Evolutionary conservation across 495 filamentous ascomycete species (phyloP).

Genomic region (Aspergillus cavernicola): DNA sequence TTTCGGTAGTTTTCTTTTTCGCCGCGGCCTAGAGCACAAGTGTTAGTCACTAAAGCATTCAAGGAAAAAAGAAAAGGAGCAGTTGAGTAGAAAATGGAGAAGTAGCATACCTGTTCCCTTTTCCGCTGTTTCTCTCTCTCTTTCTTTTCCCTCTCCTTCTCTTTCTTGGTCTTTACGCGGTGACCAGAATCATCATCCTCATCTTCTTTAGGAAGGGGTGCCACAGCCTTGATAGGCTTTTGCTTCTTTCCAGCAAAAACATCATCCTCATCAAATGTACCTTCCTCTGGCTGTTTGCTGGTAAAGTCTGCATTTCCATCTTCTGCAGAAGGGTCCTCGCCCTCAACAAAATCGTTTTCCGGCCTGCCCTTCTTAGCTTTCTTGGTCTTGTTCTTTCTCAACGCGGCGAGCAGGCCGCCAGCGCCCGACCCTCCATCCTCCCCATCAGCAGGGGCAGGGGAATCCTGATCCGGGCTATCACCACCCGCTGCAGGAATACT

Average conservation of each 20-base stretch:
- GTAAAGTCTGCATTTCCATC: conserved; percentile 45
- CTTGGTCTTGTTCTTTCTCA: conserved; percentile 87
- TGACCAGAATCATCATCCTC: conserved; percentile 59
- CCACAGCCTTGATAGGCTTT: conserved; percentile 51
- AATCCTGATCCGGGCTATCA: conserved; percentile 42
- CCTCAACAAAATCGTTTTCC: conserved; percentile 68
- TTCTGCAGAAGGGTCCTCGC: conserved; percentile 57
- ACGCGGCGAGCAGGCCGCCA: conserved; percentile 71
- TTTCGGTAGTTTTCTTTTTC: conserved; percentile 51
- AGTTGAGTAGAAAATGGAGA: not conserved
- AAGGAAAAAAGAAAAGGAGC: too few species aligned
- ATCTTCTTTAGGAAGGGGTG: conserved; percentile 27
- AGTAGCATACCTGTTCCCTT: conserved; percentile 73
- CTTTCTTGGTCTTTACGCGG: conserved; percentile 85
- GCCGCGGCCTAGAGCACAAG: conserved; percentile 51
- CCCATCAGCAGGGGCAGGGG: conserved; percentile 36
- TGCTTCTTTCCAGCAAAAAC: conserved; percentile 66
- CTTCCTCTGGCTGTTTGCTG: conserved; percentile 78
- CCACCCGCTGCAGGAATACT: conserved; percentile 46
- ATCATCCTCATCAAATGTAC: conserved; percentile 79
- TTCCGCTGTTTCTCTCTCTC: conserved; percentile 91
- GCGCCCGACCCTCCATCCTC: conserved; percentile 53
- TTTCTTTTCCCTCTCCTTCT: conserved; percentile 93
- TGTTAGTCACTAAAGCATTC: not conserved
- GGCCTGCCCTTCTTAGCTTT: conserved; percentile 86